phyloP scores from a whole-genome alignment of 2,329 filamentous ascomycete genomes.

The Acephala macrosclerotiorum region DNA sequence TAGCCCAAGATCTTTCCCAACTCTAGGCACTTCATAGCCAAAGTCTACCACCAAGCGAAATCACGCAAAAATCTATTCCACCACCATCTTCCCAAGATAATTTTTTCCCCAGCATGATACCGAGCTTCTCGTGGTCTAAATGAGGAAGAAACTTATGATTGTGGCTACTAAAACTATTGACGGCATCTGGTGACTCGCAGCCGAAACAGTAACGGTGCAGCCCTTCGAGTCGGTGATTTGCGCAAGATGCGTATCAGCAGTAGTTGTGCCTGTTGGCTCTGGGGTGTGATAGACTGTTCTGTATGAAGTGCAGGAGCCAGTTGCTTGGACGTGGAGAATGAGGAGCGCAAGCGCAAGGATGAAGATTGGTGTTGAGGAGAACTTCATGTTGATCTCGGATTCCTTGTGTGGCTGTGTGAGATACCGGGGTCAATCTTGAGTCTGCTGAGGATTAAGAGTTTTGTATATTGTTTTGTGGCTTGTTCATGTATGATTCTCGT shows the following conservation, averaged over 20 bases:
- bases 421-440: too few species aligned
- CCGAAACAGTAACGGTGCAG: neutral
- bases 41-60: neutral
- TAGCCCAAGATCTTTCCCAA: neutral
- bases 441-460: too few species aligned
- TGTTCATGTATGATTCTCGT: too few species aligned
- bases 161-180: neutral
- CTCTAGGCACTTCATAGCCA: neutral
- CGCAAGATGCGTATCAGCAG: neutral
- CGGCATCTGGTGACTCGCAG: neutral
- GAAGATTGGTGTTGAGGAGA: neutral
- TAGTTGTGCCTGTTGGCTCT: constrained; percentile 1
- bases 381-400: neutral
- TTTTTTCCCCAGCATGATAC: neutral
- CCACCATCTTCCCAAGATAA: neutral
- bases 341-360: neutral
- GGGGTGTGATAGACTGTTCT: neutral
- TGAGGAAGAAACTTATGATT: neutral
- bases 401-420: neutral
- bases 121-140: neutral
- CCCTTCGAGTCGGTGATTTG: neutral
- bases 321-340: neutral
- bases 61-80: neutral
- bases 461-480: too few species aligned
- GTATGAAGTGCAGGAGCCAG: neutral